Conservation (phyloP, 2,329 filamentous ascomycete species). For the Fusarium pseudocircinatum region DNA sequence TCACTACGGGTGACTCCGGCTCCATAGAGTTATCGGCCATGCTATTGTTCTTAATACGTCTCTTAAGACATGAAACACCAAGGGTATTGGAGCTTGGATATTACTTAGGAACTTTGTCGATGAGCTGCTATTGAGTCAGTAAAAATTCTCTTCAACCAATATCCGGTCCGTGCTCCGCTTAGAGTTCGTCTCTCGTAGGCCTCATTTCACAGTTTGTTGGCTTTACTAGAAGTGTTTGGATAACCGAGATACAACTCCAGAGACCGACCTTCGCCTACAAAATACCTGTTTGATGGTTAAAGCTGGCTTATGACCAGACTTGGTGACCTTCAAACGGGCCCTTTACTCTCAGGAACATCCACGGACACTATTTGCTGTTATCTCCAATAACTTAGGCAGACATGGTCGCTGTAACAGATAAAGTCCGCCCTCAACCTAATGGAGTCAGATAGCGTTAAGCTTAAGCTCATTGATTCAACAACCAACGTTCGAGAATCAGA, state of each 20-base stretch:
- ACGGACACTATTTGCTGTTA: neutral
- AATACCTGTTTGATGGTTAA: neutral
- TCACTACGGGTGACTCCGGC: slow-evolving; percentile 19
- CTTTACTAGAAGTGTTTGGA: neutral
- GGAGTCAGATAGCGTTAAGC: neutral
- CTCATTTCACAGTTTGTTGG: neutral
- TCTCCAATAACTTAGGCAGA: neutral
- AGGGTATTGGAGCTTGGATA: slow-evolving; percentile 4
- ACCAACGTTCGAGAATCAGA: neutral
- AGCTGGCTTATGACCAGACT: neutral
- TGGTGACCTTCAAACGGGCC: too few species aligned
- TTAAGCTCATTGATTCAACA: neutral
- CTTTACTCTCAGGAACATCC: neutral
- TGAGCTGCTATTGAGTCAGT: neutral
- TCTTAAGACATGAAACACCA: slow-evolving; percentile 28
- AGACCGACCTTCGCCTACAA: neutral
- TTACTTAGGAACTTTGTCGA: neutral
- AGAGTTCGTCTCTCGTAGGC: neutral
- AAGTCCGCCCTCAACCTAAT: neutral
- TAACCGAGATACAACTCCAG: neutral
- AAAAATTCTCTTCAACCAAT: slow-evolving; percentile 3
- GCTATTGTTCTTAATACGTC: slow-evolving; percentile 27
- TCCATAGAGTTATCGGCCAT: slow-evolving; percentile 28
- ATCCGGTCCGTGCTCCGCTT: slow-evolving; percentile 4
- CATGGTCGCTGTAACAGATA: neutral